Evolutionary conservation across 495 filamentous ascomycete genomes (phyloP), one percentile per base, ranked within the genome.

Genomic region (Lichenothelia convexa): DNA sequence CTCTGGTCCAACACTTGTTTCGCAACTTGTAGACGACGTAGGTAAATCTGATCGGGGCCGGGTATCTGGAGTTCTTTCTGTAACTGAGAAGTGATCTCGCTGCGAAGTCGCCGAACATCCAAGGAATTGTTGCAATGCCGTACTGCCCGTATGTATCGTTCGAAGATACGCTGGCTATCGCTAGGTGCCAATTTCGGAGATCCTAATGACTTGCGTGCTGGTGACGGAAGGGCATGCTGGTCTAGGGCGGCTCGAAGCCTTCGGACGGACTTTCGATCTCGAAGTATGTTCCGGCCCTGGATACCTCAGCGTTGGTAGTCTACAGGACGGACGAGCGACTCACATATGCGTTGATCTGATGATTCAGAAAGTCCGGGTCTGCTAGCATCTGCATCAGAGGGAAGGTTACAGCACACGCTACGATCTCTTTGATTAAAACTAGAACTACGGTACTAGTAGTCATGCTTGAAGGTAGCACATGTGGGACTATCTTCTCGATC

Each of bases 351-450:
- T 93, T 85, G 65, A 95, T 80, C 43, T 91, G 47, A 48, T 92
- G 84, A 51, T 95, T 95, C 89, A 89, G 94, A 2, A 78, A 86
- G 62, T 99, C 91, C 7, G 91, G 86, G 42, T 95, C 89, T 13
- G 81, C 63, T 20, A 89, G 50, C 47, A 80, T 60, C 44, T 73
- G 67, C 54, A 86, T 60, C 19, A 78, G 58, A 3, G 82, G 80
- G 21, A 67, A 71, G 35, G 87, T 57, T 33, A 87, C 71, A 27
- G 77, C 75, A 49, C 82, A 85, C 11, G 75, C 64, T 4, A 92
- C 70, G 40, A 95, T 73, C 58, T 99, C 91, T 43, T 76, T 73
- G 21, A 93, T 65, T 24, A 99, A 56, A 9, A 80, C 78, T 15
- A 66, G 67, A 8, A 93, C 85, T 33, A 79, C 71, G 22, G 79